Conservation (phyloP, 2,329 filamentous ascomycete species). For the Diplocarpon rosae region DNA sequence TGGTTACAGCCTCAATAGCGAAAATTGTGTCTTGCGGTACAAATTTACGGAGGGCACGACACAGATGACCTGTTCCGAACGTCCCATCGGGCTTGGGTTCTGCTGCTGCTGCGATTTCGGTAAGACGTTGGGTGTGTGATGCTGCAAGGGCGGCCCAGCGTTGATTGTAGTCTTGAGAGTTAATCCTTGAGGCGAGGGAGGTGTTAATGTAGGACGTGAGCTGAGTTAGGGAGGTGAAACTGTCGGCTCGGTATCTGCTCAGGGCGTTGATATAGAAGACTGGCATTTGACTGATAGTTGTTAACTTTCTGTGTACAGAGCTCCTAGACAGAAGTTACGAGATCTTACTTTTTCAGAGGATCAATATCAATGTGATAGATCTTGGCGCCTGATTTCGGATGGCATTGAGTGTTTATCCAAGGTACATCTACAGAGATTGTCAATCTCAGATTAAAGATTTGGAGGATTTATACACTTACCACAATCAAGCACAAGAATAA, state of each 20-base stretch:
- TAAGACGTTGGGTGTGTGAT: conserved; percentile 47
- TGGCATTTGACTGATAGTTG: conserved; percentile 41
- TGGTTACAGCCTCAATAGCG: conserved; percentile 69
- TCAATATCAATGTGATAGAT: conserved; percentile 57
- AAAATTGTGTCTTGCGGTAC: conserved; percentile 59
- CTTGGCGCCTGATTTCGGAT: conserved; percentile 39
- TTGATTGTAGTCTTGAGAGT: conserved; percentile 27
- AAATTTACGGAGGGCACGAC: conserved; percentile 38
- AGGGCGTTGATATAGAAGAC: conserved; percentile 60
- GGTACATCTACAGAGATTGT: conserved; percentile 54
- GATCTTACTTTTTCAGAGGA: conserved; percentile 49
- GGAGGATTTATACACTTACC: conserved; percentile 14
- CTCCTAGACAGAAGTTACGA: too few species aligned
- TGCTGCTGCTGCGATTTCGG: conserved; percentile 44
- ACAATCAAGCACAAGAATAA: conserved; percentile 77
- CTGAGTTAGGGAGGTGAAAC: conserved; percentile 54
- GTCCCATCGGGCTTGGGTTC: conserved; percentile 50
- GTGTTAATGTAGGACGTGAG: conserved; percentile 50
- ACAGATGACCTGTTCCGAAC: conserved; percentile 37
- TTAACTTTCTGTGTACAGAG: too few species aligned
- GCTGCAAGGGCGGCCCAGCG: conserved; percentile 45
- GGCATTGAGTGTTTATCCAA: conserved; percentile 74
- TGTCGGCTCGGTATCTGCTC: conserved; percentile 56
- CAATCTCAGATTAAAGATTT: too few species aligned
- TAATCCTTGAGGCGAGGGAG: conserved; percentile 32